Evolutionary conservation across 2,329 filamentous ascomycete genomes (phyloP).

Genomic region (Thielaviopsis ethacetica): DNA sequence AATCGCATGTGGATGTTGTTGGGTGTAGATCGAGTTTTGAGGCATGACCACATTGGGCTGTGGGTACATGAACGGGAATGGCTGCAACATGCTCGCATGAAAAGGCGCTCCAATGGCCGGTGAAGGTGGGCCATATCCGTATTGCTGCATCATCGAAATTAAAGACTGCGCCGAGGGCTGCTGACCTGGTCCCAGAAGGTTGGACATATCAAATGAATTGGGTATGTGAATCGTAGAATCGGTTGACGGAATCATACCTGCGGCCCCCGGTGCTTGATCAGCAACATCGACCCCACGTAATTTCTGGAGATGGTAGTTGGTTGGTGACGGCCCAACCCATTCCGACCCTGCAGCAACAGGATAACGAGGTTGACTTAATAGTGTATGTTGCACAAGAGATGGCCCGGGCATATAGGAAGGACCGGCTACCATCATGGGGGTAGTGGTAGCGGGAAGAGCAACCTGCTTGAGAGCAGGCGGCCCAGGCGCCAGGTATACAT

Average conservation of each 20-base stretch:
- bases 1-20: neutral
- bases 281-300: neutral
- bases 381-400: neutral
- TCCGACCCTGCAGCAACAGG: neutral
- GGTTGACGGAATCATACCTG: neutral
- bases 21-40: conserved; percentile 1
- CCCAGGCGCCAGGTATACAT: conserved; percentile 53
- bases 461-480: conserved; percentile 73
- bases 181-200: neutral
- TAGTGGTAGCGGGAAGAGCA: conserved; percentile 42
- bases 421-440: neutral
- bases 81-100: conserved; percentile 5
- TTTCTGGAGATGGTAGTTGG: neutral
- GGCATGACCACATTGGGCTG: neutral
- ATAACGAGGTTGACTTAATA: neutral
- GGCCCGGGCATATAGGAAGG: neutral
- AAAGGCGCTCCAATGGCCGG: conserved; percentile 10
- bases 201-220: neutral
- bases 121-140: conserved; percentile 11
- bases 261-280: neutral
- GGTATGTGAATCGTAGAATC: neutral
- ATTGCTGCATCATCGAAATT: neutral
- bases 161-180: neutral
- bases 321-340: neutral
- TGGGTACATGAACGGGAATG: neutral